A percentile compares a stretch with the other conserved stretches of the same genome.
These are phyloP conservation scores for Leccinum subrobustum DNA, from an alignment of 1,284 basidiomycete genomes.

Conservation along the genomic window DNA sequence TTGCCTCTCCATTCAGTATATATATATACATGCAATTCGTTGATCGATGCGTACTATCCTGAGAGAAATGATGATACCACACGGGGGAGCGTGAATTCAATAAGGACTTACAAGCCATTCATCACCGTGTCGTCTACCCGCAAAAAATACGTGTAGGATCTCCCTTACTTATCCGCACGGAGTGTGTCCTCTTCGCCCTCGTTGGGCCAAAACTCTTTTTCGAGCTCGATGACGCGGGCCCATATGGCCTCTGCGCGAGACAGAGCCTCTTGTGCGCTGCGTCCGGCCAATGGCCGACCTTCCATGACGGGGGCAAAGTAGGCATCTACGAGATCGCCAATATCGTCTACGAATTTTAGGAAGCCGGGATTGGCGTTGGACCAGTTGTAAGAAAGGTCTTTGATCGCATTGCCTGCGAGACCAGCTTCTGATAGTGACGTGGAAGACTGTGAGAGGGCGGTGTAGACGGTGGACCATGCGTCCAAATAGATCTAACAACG, in stretches of 20 bases:
- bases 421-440: constrained; percentile 7
- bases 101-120: too few relatives aligned
- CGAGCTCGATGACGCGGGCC: constrained; percentile 57
- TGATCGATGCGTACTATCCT: too few relatives aligned
- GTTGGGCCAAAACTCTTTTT: constrained; percentile 60
- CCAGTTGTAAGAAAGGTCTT: constrained; percentile 61
- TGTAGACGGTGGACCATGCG: constrained; percentile 58
- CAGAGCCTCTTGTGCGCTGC: constrained; percentile 10
- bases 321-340: constrained; percentile 54
- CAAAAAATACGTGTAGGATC: not conserved
- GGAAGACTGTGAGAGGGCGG: constrained; percentile 18
- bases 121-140: not conserved
- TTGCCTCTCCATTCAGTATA: too few relatives aligned
- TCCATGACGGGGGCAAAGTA: constrained; percentile 21
- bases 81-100: not conserved
- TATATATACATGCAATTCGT: too few relatives aligned
- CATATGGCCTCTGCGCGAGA: constrained; percentile 52
- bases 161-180: not conserved
- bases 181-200: constrained; percentile 24
- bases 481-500: constrained; percentile 54
- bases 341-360: constrained; percentile 54
- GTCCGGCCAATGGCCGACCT: constrained; percentile 9
- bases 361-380: constrained; percentile 54
- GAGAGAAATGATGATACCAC: too few relatives aligned
- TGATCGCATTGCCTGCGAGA: constrained; percentile 40